These are phyloP conservation scores for Paulownia fortunei DNA, from an alignment of 257 asterid species.

Conservation along the genomic window DNA sequence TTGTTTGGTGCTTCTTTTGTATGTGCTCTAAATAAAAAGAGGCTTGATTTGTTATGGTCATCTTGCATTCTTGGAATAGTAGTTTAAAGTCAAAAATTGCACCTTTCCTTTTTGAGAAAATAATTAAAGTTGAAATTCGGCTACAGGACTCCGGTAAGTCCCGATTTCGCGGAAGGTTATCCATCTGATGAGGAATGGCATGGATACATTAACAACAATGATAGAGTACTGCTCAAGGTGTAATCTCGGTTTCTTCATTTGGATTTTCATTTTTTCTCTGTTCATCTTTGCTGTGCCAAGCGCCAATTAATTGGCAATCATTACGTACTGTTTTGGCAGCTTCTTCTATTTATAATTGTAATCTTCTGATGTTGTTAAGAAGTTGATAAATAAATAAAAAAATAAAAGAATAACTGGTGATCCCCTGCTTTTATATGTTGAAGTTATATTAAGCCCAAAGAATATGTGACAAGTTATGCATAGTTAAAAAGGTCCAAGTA, in stretches of 20 bases:
- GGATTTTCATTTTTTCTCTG: neutral
- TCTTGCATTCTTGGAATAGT: neutral
- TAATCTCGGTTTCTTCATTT: constrained; percentile 17
- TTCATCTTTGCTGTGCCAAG: neutral
- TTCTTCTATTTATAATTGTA: neutral
- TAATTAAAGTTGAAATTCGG: constrained; percentile 27
- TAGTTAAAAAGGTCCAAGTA: neutral
- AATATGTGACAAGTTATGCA: neutral
- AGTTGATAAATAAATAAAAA: neutral
- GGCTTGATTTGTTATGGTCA: neutral
- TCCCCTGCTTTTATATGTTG: neutral
- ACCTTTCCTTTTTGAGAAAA: constrained; percentile 11
- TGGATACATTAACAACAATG: constrained; percentile 77
- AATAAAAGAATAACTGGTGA: neutral
- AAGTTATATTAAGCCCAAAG: neutral
- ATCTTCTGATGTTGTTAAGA: neutral
- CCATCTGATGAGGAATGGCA: constrained; percentile 90
- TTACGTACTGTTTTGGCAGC: neutral
- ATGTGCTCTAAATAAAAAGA: neutral
- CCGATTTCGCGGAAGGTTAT: constrained; percentile 63
- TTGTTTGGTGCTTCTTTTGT: neutral
- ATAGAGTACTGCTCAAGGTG: constrained; percentile 94
- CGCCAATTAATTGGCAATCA: neutral
- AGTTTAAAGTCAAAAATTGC: neutral
- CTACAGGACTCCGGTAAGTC: constrained; percentile 74